Evolutionary conservation across 805 yeast species (phyloP).

Genomic region (Candida methanosorbosa): DNA sequence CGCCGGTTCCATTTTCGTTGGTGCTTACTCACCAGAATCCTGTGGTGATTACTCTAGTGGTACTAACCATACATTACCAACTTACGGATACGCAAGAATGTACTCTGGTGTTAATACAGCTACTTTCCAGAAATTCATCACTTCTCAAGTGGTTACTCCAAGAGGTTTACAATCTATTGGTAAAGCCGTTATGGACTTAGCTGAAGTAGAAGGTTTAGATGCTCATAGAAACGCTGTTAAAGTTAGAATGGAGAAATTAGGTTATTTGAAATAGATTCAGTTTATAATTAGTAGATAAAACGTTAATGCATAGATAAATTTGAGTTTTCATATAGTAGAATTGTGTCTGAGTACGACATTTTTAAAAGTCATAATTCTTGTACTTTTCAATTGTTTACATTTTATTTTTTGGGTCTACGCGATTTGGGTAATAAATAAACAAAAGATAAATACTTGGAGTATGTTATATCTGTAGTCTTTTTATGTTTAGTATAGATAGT

Average conservation of each 20-base stretch:
- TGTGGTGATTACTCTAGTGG: conserved; percentile 99
- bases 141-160: conserved; percentile 83
- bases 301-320: too few species aligned
- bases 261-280: conserved; percentile 18
- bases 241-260: conserved; percentile 81
- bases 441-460: too few species aligned
- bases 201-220: conserved; percentile 93
- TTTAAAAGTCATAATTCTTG: too few species aligned
- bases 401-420: too few species aligned
- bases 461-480: too few species aligned
- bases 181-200: conserved; percentile 92
- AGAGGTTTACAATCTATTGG: conserved; percentile 86
- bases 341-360: too few species aligned
- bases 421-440: too few species aligned
- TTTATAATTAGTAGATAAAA: too few species aligned
- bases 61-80: conserved; percentile 97
- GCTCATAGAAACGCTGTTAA: conserved; percentile 97
- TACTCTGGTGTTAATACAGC: conserved; percentile 96
- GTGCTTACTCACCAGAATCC: conserved; percentile 93
- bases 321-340: too few species aligned
- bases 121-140: conserved; percentile 90
- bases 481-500: too few species aligned
- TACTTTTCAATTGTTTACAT: too few species aligned
- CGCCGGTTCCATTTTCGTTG: conserved; percentile 97
- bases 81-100: conserved; percentile 96